These are phyloP conservation scores for Eucalyptus microcorys DNA, from an alignment of 345 rosid genomes.

Conservation along the genomic window DNA sequence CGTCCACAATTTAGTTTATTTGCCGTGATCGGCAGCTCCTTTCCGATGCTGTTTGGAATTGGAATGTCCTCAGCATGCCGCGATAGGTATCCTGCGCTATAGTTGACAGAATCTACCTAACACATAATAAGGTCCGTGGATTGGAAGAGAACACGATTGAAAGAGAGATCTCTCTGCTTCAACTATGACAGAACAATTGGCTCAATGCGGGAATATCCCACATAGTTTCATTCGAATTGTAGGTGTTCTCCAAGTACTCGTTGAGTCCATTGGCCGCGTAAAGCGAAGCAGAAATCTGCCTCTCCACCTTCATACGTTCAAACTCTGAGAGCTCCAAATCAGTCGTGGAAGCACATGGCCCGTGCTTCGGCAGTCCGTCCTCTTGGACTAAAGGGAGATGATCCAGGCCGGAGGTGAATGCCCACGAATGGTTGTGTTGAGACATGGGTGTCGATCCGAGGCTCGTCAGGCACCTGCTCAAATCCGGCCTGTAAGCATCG, in stretches of 20 bases:
- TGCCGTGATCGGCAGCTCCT: neutral
- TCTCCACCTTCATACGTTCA: slow-evolving; percentile 38
- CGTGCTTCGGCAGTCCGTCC: slow-evolving; percentile 4
- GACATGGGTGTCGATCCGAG: neutral
- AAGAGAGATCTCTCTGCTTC: neutral
- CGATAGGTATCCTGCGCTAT: neutral
- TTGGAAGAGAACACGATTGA: neutral
- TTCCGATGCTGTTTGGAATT: neutral
- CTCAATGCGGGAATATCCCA: slow-evolving; percentile 59
- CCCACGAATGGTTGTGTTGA: slow-evolving; percentile 29
- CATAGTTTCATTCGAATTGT: slow-evolving; percentile 28
- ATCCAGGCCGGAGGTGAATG: slow-evolving; percentile 18
- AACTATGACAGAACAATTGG: slow-evolving; percentile 19
- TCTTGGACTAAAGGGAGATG: slow-evolving; percentile 21
- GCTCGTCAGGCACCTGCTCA: slow-evolving; percentile 14
- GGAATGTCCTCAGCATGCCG: neutral
- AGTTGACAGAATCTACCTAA: neutral
- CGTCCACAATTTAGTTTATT: neutral
- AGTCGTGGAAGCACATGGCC: neutral
- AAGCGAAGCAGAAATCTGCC: slow-evolving; percentile 61
- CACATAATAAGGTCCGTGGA: neutral
- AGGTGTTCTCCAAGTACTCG: slow-evolving; percentile 25
- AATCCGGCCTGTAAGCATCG: slow-evolving; percentile 48
- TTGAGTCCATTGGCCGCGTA: slow-evolving; percentile 51
- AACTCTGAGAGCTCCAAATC: slow-evolving; percentile 16